phyloP scores from a whole-genome alignment of 805 yeast species.

The Yarrowia divulgata region DNA sequence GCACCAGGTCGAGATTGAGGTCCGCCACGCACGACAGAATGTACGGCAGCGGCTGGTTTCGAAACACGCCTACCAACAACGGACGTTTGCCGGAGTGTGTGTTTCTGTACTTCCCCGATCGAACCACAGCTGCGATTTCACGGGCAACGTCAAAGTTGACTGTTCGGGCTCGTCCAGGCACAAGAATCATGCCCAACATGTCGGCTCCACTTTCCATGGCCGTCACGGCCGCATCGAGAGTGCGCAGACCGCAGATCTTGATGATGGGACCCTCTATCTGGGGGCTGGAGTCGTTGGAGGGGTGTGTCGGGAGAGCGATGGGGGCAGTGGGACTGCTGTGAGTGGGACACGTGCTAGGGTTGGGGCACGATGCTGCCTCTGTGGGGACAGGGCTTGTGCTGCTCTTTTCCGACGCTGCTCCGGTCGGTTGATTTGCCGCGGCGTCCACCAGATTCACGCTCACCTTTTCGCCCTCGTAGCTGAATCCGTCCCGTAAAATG shows the following conservation, averaged over 20 bases:
- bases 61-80: conserved; percentile 84
- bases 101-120: conserved; percentile 32
- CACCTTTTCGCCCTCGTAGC: conserved; percentile 26
- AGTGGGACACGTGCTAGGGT: conserved; percentile 5
- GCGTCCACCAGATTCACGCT: conserved; percentile 5
- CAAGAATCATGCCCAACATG: conserved; percentile 83
- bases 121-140: conserved; percentile 54
- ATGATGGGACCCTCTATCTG: conserved; percentile 53
- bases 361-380: background rate
- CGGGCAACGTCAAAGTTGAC: conserved; percentile 58
- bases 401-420: too few species aligned
- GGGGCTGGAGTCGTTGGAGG: background rate
- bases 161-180: conserved; percentile 81
- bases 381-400: background rate
- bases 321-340: background rate
- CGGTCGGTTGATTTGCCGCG: background rate
- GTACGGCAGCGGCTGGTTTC: conserved; percentile 76
- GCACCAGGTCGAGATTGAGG: conserved; percentile 75
- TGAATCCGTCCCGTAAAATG: conserved; percentile 8
- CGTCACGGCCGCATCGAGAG: conserved; percentile 68
- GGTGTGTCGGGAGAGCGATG: too few species aligned
- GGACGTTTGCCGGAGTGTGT: conserved; percentile 57
- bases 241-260: conserved; percentile 84
- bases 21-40: conserved; percentile 56
- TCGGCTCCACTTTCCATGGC: conserved; percentile 80